These are phyloP conservation scores for Tetrastigma voinierianum DNA, from an alignment of 164 flowering plant species.

Conservation along the genomic window DNA sequence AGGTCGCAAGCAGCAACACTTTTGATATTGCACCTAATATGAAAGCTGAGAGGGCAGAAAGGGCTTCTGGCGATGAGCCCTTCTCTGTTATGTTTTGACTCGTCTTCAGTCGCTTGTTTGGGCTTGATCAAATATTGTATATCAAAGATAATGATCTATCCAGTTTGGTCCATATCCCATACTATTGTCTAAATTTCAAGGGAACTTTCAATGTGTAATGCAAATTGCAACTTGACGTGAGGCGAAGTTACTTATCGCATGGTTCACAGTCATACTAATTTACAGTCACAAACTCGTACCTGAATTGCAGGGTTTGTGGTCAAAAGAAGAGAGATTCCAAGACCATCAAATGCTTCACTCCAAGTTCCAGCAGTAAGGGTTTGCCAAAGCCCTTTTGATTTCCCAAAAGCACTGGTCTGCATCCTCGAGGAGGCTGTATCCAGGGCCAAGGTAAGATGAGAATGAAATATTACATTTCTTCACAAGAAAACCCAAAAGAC, in stretches of 20 bases:
- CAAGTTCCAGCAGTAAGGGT: conserved; percentile 39
- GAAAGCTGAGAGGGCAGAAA: conserved; percentile 49
- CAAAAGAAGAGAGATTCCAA: conserved; percentile 45
- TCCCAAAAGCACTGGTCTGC: conserved; percentile 57
- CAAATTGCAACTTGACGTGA: background rate
- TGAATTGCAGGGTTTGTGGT: conserved; percentile 58
- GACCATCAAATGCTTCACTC: conserved; percentile 50
- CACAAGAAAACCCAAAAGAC: background rate
- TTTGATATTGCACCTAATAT: conserved; percentile 50
- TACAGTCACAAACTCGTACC: conserved; percentile 16
- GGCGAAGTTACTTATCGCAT: background rate
- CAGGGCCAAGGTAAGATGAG: conserved; percentile 32
- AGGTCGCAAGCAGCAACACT: conserved; percentile 44
- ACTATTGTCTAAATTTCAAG: too few relatives aligned
- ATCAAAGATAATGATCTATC: conserved; percentile 13
- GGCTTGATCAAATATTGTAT: conserved; percentile 58
- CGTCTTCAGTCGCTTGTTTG: conserved; percentile 29
- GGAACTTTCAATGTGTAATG: background rate
- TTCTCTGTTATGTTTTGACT: conserved; percentile 9
- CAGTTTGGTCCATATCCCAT: background rate
- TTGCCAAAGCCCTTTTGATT: conserved; percentile 46
- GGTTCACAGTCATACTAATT: background rate
- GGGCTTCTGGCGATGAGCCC: conserved; percentile 30
- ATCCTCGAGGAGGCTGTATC: conserved; percentile 53
- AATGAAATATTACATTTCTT: background rate